Evolutionary conservation across 2,329 filamentous ascomycete genomes (phyloP).

Genomic region (Diaporthe amygdali): DNA sequence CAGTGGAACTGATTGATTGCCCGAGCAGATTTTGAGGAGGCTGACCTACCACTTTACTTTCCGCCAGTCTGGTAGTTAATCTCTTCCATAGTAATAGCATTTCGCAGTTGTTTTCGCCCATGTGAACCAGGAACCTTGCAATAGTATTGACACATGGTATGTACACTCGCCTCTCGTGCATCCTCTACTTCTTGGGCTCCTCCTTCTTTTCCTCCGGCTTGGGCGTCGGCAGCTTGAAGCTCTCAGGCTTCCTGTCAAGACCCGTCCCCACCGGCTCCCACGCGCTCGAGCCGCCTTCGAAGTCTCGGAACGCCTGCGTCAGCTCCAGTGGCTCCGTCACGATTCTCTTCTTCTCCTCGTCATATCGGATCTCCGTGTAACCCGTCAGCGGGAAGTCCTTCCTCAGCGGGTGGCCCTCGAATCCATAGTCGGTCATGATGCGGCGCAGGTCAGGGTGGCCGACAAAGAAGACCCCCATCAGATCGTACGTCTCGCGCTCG

Average conservation of each 20-base stretch:
- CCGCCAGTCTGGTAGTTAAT: too few species aligned
- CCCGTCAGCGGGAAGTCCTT: slow-evolving; percentile 98
- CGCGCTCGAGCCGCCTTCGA: slow-evolving; percentile 82
- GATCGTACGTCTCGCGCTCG: slow-evolving; percentile 95
- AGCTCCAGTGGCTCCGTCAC: slow-evolving; percentile 97
- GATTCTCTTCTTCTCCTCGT: slow-evolving; percentile 99
- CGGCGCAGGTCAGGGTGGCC: slow-evolving; percentile 93
- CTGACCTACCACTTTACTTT: not conserved
- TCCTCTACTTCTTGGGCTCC: slow-evolving; percentile 84
- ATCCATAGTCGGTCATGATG: slow-evolving; percentile 99
- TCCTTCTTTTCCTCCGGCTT: slow-evolving; percentile 94
- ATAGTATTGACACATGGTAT: slow-evolving; percentile 32
- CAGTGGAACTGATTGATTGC: not conserved
- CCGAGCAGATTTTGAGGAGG: not conserved
- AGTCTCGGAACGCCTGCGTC: slow-evolving; percentile 98
- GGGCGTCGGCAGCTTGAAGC: slow-evolving; percentile 92
- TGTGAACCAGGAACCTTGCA: not conserved
- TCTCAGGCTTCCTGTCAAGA: slow-evolving; percentile 79
- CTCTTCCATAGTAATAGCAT: not conserved
- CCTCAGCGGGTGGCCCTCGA: slow-evolving; percentile 94
- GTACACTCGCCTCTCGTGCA: slow-evolving; percentile 32
- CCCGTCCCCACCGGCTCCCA: slow-evolving; percentile 74
- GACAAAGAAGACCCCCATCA: slow-evolving; percentile 96
- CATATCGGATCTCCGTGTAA: slow-evolving; percentile 97
- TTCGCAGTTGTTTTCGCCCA: not conserved